These are phyloP conservation scores for Aspergillus fumigatiaffinis DNA, from an alignment of 2,329 filamentous ascomycete species.

Conservation along the genomic window DNA sequence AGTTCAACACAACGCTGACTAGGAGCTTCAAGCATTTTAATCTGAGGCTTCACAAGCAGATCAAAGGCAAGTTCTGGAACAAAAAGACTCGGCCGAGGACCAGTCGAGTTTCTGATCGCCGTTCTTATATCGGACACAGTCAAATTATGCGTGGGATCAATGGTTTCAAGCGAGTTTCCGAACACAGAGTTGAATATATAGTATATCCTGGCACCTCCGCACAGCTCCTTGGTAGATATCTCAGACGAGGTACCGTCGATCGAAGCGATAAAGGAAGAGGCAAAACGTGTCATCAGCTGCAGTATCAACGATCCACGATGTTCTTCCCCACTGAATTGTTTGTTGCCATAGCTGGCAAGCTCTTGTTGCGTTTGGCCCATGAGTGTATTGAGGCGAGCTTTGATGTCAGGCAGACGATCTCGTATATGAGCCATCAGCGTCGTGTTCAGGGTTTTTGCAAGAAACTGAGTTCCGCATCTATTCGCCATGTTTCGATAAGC, in stretches of 20 bases:
- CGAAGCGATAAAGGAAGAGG: constrained; percentile 94
- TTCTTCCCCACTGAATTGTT: constrained; percentile 95
- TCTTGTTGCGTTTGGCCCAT: constrained; percentile 99
- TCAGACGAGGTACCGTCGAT: constrained; percentile 98
- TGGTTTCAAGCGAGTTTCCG: constrained; percentile 90
- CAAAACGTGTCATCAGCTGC: constrained; percentile 97
- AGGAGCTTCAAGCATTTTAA: constrained; percentile 91
- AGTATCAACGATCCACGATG: constrained; percentile 92
- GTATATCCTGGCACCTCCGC: constrained; percentile 91
- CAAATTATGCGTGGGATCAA: constrained; percentile 93
- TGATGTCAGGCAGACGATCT: constrained; percentile 94
- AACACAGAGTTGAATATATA: constrained; percentile 99
- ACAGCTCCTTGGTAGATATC: constrained; percentile 97
- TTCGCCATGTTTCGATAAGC: constrained; percentile 95
- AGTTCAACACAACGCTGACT: constrained; percentile 96
- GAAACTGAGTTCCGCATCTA: constrained; percentile 86
- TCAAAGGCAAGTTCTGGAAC: constrained; percentile 98
- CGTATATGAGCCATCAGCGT: constrained; percentile 96
- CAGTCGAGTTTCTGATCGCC: constrained; percentile 95
- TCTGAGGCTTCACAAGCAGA: constrained; percentile 94
- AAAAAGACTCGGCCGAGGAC: constrained; percentile 89
- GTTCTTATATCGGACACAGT: constrained; percentile 93
- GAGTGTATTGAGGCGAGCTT: constrained; percentile 91
- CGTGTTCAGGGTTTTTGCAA: constrained; percentile 90
- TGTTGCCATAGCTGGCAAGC: constrained; percentile 94